These are phyloP conservation scores for Penicillium sp. DNA, from an alignment of 2,329 filamentous ascomycete genomes.

Conservation along the genomic window DNA sequence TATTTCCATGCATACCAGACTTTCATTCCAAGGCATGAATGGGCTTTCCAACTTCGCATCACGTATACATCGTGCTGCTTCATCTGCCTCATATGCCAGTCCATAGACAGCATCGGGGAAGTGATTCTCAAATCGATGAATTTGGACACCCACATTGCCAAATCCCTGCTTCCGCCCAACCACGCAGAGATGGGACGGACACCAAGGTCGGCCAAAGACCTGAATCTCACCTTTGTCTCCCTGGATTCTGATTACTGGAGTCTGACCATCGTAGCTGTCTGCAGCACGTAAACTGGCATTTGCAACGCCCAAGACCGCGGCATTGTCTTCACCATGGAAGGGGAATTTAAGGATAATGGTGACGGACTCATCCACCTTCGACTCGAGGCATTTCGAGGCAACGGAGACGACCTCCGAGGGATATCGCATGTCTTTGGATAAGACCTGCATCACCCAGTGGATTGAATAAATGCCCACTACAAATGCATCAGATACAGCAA, in stretches of 20 bases:
- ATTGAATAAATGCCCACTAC: conserved; percentile 5
- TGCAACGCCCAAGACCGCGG: not conserved
- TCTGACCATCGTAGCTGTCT: not conserved
- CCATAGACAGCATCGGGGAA: not conserved
- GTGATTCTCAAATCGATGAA: not conserved
- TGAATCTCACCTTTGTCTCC: conserved; percentile 1
- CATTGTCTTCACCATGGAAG: not conserved
- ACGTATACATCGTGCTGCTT: conserved; percentile 2
- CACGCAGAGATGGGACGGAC: not conserved
- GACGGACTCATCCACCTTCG: not conserved
- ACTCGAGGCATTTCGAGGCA: not conserved
- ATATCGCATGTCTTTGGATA: not conserved
- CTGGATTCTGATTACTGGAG: conserved; percentile 1
- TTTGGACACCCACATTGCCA: not conserved
- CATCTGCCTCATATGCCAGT: conserved; percentile 6
- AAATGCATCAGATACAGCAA: not conserved
- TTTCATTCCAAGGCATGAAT: not conserved
- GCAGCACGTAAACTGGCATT: not conserved
- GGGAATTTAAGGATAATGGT: not conserved
- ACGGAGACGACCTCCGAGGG: not conserved
- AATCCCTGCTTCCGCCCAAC: not conserved
- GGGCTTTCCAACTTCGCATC: conserved; percentile 3
- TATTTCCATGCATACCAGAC: conserved; percentile 1
- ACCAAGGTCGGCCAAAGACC: not conserved
- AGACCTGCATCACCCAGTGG: not conserved